These are phyloP conservation scores for Funneliformis caledonium DNA, from an alignment of 371 early-diverging fungal species.

Conservation along the genomic window DNA sequence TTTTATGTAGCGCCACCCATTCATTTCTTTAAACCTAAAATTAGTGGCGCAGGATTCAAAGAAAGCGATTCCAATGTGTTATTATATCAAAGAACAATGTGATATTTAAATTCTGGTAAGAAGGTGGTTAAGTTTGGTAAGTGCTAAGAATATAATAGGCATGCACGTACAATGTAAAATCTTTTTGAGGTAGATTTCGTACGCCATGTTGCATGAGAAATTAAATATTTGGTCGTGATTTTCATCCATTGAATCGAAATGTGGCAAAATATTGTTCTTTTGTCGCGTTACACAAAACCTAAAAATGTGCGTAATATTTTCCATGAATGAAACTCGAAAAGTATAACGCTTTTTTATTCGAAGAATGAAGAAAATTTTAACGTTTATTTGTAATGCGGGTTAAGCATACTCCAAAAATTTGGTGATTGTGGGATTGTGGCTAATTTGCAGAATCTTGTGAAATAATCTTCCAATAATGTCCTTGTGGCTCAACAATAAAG, in stretches of 20 bases:
- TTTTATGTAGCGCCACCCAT: background rate
- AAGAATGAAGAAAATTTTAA: background rate
- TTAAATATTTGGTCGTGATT: background rate
- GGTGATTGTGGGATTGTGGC: no score
- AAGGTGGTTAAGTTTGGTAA: no score
- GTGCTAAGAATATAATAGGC: background rate
- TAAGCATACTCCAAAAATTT: no score
- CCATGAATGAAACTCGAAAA: background rate
- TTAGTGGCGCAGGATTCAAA: background rate
- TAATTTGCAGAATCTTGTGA: no score
- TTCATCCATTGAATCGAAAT: background rate
- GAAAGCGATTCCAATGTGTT: background rate
- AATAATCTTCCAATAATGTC: no score
- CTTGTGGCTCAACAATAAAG: no score
- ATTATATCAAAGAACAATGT: background rate
- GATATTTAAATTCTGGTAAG: background rate
- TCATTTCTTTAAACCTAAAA: background rate
- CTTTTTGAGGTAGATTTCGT: background rate
- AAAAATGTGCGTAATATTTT: no score
- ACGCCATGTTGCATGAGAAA: background rate
- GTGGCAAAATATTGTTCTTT: background rate
- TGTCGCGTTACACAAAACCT: background rate
- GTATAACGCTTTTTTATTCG: no score
- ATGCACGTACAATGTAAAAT: background rate
- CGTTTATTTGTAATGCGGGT: background rate